These are phyloP conservation scores for Linnemannia elongata DNA, from an alignment of 192 early-diverging fungal genomes.

Conservation along the genomic window DNA sequence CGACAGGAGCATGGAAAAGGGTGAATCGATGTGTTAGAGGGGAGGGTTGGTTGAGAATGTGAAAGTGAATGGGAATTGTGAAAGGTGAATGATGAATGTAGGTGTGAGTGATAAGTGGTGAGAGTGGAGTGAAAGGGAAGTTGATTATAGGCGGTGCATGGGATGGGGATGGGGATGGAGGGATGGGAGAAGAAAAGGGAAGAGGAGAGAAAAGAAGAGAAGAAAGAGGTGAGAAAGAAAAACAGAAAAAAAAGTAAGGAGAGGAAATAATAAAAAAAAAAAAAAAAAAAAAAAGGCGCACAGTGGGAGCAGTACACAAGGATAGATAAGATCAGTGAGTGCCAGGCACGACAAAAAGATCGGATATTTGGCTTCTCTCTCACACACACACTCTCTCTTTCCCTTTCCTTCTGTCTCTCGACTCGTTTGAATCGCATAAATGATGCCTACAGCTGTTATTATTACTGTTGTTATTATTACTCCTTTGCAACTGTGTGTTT, in stretches of 20 bases:
- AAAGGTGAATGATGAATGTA: background rate
- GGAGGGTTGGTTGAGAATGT: background rate
- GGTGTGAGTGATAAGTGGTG: background rate
- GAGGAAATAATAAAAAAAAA: constrained; percentile 1
- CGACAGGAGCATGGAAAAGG: constrained; percentile 49
- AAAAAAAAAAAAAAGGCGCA: constrained; percentile 6
- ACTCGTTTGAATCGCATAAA: too few species aligned
- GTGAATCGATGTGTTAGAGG: background rate
- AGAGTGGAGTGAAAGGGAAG: background rate
- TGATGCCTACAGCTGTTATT: background rate
- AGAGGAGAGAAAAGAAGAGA: background rate
- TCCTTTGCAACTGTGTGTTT: too few species aligned
- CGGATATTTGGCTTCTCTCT: too few species aligned
- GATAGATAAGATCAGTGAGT: background rate
- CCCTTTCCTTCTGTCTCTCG: too few species aligned
- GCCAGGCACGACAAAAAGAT: background rate
- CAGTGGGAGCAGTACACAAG: background rate
- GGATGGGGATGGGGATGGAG: constrained; percentile 2
- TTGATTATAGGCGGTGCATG: constrained; percentile 8
- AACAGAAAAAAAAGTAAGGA: background rate
- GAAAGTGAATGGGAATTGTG: background rate
- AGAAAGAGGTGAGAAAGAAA: background rate
- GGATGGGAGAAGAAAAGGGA: background rate
- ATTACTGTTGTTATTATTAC: background rate
- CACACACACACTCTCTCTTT: too few species aligned